These are phyloP conservation scores for Jackrogersella multiformis DNA, from an alignment of 495 filamentous ascomycete genomes.

Conservation along the genomic window DNA sequence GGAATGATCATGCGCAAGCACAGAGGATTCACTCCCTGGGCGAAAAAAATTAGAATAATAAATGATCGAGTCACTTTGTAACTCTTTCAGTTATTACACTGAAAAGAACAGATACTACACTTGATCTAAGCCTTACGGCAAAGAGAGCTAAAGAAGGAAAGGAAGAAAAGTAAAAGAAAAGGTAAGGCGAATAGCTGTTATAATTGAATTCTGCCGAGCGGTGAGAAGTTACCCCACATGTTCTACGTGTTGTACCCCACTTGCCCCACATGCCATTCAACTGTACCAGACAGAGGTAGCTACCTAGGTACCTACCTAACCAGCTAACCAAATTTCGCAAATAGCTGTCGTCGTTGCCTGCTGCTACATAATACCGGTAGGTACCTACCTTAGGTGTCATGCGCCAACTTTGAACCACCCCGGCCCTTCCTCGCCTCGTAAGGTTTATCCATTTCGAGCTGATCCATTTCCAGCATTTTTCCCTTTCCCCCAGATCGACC, in stretches of 20 bases:
- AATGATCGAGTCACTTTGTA: constrained; percentile 4
- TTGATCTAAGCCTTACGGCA: constrained; percentile 28
- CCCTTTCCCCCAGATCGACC: not conserved
- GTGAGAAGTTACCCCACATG: constrained; percentile 12
- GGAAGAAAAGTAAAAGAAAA: not conserved
- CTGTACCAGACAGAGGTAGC: no score
- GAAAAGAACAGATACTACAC: constrained; percentile 31
- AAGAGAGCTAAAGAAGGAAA: constrained; percentile 26
- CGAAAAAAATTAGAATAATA: constrained; percentile 22
- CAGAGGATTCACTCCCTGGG: constrained; percentile 5
- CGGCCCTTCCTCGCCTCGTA: no score
- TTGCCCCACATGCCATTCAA: no score
- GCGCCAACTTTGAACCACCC: not conserved
- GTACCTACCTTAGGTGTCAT: no score
- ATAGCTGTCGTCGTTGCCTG: not conserved
- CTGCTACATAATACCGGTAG: no score
- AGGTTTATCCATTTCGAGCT: not conserved
- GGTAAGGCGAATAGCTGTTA: not conserved
- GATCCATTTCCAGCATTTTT: not conserved
- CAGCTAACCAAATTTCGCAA: no score
- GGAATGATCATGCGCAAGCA: constrained; percentile 45
- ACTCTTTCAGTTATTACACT: constrained; percentile 24
- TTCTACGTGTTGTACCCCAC: not conserved
- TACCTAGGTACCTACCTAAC: no score
- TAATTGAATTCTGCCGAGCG: constrained; percentile 33